These are phyloP conservation scores for Syncephalastrum racemosum DNA, from an alignment of 371 early-diverging fungal genomes.

Conservation along the genomic window DNA sequence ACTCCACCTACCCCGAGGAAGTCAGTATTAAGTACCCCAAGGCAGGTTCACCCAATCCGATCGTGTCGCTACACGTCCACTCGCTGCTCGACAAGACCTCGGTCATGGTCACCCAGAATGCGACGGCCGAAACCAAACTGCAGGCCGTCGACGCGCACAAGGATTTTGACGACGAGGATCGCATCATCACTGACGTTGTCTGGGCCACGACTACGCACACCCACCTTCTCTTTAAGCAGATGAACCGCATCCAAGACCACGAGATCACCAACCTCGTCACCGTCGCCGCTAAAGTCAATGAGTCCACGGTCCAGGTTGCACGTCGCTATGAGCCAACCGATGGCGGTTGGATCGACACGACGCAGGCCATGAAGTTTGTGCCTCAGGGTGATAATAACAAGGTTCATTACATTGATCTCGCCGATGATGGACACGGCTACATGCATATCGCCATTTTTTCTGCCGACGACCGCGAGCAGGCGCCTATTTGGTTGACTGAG, in stretches of 20 bases:
- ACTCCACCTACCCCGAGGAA: constrained; percentile 70
- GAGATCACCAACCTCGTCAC: constrained; percentile 63
- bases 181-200: constrained; percentile 75
- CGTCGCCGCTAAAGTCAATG: constrained; percentile 14
- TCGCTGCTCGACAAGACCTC: constrained; percentile 30
- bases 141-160: constrained; percentile 13
- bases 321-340: constrained; percentile 62
- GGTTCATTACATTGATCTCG: constrained; percentile 78
- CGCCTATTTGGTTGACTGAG: constrained; percentile 73
- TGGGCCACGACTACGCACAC: constrained; percentile 75
- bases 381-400: constrained; percentile 33
- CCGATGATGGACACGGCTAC: constrained; percentile 72
- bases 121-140: constrained; percentile 12
- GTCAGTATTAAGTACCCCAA: constrained; percentile 86
- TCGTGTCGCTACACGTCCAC: constrained; percentile 73
- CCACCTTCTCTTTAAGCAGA: constrained; percentile 74
- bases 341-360: constrained; percentile 74
- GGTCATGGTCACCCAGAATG: constrained; percentile 34
- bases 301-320: constrained; percentile 36
- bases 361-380: constrained; percentile 47
- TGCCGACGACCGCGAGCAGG: constrained; percentile 35
- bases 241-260: constrained; percentile 89
- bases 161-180: constrained; percentile 68
- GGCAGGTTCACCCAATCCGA: constrained; percentile 85
- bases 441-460: constrained; percentile 81